Conservation (phyloP, 192 early-diverging fungal species). For the Dissophora ornata region DNA sequence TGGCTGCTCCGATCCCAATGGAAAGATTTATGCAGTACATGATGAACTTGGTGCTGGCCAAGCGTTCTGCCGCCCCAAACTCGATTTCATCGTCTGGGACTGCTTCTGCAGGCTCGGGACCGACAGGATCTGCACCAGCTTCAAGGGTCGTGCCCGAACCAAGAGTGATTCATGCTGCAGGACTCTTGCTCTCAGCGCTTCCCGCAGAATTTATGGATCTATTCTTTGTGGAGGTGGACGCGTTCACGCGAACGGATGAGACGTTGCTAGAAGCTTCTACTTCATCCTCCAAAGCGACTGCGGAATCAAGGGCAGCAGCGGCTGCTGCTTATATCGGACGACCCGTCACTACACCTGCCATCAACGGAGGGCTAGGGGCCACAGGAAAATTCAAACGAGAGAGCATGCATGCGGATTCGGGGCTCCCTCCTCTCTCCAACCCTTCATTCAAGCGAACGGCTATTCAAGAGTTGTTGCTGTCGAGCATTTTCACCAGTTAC, state of each 20-base stretch:
- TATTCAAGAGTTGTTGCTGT: conserved; percentile 61
- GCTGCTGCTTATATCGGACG: conserved; percentile 41
- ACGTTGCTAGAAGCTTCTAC: conserved; percentile 43
- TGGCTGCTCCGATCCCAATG: conserved; percentile 56
- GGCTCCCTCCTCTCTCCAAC: background rate
- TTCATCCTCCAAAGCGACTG: background rate
- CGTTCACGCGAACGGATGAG: conserved; percentile 35
- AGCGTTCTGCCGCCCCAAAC: conserved; percentile 52
- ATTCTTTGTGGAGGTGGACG: conserved; percentile 46
- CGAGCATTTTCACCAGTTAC: conserved; percentile 67
- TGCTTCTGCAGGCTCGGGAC: conserved; percentile 44
- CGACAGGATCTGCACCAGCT: conserved; percentile 3
- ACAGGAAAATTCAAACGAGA: conserved; percentile 28
- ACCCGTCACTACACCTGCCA: conserved; percentile 36
- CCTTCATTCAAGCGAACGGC: conserved; percentile 17
- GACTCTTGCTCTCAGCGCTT: conserved; percentile 60
- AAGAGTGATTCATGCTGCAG: conserved; percentile 62
- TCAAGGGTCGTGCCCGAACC: conserved; percentile 48
- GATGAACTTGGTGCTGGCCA: conserved; percentile 56
- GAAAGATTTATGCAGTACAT: conserved; percentile 55
- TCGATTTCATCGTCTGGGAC: conserved; percentile 55
- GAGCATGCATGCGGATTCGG: background rate
- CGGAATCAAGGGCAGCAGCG: conserved; percentile 6
- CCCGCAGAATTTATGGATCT: conserved; percentile 56
- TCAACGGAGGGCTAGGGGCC: background rate